Conservation (phyloP, 495 filamentous ascomycete genomes). For the Talaromyces thailandensis region DNA sequence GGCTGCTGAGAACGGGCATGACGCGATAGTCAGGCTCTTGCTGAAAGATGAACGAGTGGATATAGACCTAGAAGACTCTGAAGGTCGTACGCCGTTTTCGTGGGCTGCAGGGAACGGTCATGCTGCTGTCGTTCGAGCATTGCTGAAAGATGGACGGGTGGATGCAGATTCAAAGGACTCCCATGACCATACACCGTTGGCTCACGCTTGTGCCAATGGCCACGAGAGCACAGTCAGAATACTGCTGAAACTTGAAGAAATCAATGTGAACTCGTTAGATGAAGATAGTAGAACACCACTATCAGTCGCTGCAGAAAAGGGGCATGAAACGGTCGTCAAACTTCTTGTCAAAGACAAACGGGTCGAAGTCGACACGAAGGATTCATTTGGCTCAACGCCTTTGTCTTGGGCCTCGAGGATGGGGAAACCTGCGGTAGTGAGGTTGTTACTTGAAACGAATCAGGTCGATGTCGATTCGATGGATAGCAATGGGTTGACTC, state of each 20-base stretch:
- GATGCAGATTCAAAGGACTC: conserved; percentile 3
- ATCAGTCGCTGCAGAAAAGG: conserved; percentile 8
- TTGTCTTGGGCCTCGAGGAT: conserved; percentile 7
- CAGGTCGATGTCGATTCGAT: conserved; percentile 13
- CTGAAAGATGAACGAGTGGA: neutral
- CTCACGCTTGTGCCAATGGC: neutral
- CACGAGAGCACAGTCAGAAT: conserved; percentile 7
- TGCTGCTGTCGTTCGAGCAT: conserved; percentile 6
- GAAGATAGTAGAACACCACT: conserved; percentile 9
- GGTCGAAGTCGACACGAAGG: conserved; percentile 7
- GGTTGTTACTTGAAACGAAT: conserved; percentile 10
- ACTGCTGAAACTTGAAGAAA: conserved; percentile 1
- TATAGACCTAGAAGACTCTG: neutral
- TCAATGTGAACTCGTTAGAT: conserved; percentile 4
- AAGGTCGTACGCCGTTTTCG: conserved; percentile 5
- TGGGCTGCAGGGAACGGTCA: conserved; percentile 3
- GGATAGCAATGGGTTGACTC: conserved; percentile 9
- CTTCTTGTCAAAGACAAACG: conserved; percentile 10
- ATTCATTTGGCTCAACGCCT: conserved; percentile 12
- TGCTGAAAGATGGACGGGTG: conserved; percentile 1
- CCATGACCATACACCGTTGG: conserved; percentile 5
- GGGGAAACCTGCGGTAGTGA: conserved; percentile 11
- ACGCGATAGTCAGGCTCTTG: conserved; percentile 6
- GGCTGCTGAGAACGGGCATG: conserved; percentile 2
- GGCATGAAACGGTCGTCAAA: conserved; percentile 6